Evolutionary conservation across 140 eudicot genomes (phyloP).

Genomic region (Artemisia princeps): DNA sequence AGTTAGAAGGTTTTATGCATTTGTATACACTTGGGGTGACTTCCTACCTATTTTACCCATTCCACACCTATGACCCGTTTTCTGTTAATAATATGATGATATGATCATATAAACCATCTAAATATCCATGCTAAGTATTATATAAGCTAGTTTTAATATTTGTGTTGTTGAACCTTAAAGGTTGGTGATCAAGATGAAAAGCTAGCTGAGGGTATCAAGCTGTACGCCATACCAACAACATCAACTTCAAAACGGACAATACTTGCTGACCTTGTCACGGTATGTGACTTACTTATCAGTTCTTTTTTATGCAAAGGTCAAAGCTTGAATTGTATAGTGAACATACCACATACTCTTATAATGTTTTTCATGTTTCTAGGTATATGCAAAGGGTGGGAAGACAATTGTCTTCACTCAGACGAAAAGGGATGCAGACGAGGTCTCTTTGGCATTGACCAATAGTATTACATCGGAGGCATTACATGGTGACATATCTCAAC

Average conservation of each 20-base stretch:
- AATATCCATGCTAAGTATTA: not conserved
- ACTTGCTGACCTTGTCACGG: slow-evolving; percentile 82
- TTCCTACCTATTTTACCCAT: too few species aligned
- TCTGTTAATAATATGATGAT: too few species aligned
- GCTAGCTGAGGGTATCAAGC: slow-evolving; percentile 90
- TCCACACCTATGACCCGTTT: too few species aligned
- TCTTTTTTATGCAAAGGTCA: not conserved
- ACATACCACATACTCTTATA: not conserved
- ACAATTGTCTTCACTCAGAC: slow-evolving; percentile 92
- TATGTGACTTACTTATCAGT: slow-evolving; percentile 20
- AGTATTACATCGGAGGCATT: slow-evolving; percentile 88
- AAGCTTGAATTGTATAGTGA: not conserved
- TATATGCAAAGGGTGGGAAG: slow-evolving; percentile 95
- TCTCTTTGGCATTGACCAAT: slow-evolving; percentile 62
- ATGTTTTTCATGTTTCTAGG: slow-evolving; percentile 39
- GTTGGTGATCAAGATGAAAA: slow-evolving; percentile 93
- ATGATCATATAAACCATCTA: not conserved
- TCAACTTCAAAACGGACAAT: slow-evolving; percentile 69
- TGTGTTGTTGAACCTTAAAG: slow-evolving; percentile 30
- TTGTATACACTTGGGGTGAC: too few species aligned
- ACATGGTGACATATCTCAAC: slow-evolving; percentile 96
- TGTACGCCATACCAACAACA: slow-evolving; percentile 71
- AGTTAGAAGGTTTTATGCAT: too few species aligned
- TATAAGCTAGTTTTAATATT: slow-evolving; percentile 3
- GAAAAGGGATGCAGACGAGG: slow-evolving; percentile 96